Evolutionary conservation across 2,329 filamentous ascomycete species (phyloP).

Genomic region (Diatrype stigma): DNA sequence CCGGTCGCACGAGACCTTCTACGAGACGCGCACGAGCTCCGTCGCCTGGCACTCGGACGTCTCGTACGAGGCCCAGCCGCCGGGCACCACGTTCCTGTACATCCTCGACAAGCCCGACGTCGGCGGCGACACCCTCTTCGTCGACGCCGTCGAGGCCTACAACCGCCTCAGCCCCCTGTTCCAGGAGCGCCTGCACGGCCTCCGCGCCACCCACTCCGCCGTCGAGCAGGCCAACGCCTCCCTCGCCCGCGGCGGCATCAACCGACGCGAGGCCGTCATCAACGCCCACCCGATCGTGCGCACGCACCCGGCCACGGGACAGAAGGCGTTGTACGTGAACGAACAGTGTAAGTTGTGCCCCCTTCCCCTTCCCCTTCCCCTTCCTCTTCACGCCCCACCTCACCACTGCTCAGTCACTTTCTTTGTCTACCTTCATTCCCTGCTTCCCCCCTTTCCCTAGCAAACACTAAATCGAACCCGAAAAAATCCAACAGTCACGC

Average conservation of each 20-base stretch:
- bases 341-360: slow-evolving; percentile 61
- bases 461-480: neutral
- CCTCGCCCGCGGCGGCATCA: slow-evolving; percentile 62
- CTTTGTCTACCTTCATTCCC: too few relatives aligned
- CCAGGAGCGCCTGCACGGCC: slow-evolving; percentile 72
- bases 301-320: slow-evolving; percentile 77
- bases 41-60: slow-evolving; percentile 90
- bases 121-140: slow-evolving; percentile 83
- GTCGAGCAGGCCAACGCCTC: slow-evolving; percentile 74
- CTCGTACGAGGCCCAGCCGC: slow-evolving; percentile 82
- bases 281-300: slow-evolving; percentile 74
- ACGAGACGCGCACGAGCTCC: slow-evolving; percentile 66
- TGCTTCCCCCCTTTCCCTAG: neutral
- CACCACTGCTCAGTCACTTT: too few relatives aligned
- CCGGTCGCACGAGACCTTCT: slow-evolving; percentile 54
- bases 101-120: slow-evolving; percentile 75
- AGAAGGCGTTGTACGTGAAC: slow-evolving; percentile 81
- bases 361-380: too few relatives aligned
- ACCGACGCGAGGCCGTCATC: slow-evolving; percentile 70
- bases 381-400: too few relatives aligned
- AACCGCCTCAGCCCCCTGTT: slow-evolving; percentile 74
- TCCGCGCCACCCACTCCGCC: slow-evolving; percentile 77
- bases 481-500: slow-evolving; percentile 54
- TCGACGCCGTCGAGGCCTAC: slow-evolving; percentile 76
- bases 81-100: slow-evolving; percentile 86